These are phyloP conservation scores for Pittosporum tobira DNA, from an alignment of 129 eudicot species.

Conservation along the genomic window DNA sequence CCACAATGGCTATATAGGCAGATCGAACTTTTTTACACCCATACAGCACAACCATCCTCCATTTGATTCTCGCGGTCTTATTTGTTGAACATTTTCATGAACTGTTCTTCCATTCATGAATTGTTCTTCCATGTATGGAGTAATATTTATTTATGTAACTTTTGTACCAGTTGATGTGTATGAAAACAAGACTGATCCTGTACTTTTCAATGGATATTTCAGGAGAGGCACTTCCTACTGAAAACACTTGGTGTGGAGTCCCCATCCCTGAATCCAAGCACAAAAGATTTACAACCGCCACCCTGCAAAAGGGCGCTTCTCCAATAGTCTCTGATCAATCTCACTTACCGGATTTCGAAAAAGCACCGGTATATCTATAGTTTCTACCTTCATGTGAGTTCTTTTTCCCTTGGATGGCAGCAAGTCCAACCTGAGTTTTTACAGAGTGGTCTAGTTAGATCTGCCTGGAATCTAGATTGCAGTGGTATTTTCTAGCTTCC, in stretches of 20 bases:
- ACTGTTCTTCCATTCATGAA: neutral
- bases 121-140: neutral
- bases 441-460: conserved; percentile 27
- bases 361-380: neutral
- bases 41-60: no score
- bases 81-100: neutral
- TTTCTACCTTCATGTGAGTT: conserved; percentile 20
- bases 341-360: neutral
- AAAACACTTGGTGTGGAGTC: conserved; percentile 44
- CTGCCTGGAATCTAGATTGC: conserved; percentile 41
- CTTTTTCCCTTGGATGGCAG: conserved; percentile 25
- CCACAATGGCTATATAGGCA: neutral
- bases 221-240: conserved; percentile 57
- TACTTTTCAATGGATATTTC: conserved; percentile 14
- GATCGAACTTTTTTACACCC: no score
- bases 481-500: conserved; percentile 28
- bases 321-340: conserved; percentile 45
- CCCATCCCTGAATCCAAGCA: conserved; percentile 21
- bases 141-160: neutral
- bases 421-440: conserved; percentile 43
- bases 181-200: conserved; percentile 9
- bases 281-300: conserved; percentile 36
- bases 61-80: no score
- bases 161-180: neutral
- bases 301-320: conserved; percentile 59